Conservation (phyloP, 257 asterid genomes). For the Fraxinus americana region DNA sequence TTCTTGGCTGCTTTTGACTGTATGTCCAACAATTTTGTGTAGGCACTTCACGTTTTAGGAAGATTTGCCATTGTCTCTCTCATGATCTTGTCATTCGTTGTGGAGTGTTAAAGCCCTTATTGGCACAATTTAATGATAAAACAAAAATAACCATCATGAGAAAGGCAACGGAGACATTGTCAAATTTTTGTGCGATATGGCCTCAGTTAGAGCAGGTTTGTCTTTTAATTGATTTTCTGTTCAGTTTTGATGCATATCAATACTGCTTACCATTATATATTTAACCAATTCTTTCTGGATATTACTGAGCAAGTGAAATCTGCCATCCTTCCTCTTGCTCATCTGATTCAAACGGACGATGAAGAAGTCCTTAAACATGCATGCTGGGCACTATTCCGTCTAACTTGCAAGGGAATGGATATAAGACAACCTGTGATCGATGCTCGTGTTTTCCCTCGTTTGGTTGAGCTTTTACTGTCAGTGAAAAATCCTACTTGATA, state of each 20-base stretch:
- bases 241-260: neutral
- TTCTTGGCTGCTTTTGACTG: too few relatives aligned
- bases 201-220: constrained; percentile 51
- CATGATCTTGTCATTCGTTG: constrained; percentile 41
- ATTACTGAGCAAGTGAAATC: constrained; percentile 19
- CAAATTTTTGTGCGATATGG: constrained; percentile 50
- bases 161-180: constrained; percentile 53
- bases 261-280: neutral
- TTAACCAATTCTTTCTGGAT: neutral
- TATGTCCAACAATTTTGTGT: neutral
- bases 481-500: neutral
- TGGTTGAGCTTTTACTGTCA: constrained; percentile 29
- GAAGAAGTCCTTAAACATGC: constrained; percentile 33
- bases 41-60: too few relatives aligned
- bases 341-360: constrained; percentile 26
- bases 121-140: constrained; percentile 48
- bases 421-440: constrained; percentile 29
- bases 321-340: constrained; percentile 26
- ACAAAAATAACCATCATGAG: constrained; percentile 49
- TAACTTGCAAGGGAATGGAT: constrained; percentile 26
- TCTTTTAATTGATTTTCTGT: neutral
- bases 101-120: constrained; percentile 42
- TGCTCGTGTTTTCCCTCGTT: constrained; percentile 27
- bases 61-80: too few relatives aligned
- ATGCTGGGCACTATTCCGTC: constrained; percentile 29